Conservation (phyloP, 1,284 basidiomycete genomes). For the Ceratobasidium sp. region DNA sequence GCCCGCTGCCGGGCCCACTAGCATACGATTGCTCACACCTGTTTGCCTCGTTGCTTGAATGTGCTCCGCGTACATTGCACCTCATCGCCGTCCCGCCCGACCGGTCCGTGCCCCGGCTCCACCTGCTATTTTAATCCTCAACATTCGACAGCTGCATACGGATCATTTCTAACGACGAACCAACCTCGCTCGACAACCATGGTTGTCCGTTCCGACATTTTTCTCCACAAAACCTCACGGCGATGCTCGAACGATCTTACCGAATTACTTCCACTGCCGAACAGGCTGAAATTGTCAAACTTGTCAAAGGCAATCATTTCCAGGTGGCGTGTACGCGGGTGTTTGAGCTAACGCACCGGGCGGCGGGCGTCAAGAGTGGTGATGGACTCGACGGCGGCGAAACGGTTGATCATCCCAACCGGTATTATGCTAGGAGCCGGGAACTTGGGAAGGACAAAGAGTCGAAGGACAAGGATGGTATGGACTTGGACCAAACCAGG, state of each 20-base stretch:
- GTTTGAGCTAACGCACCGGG: conserved; percentile 92
- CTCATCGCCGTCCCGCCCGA: background rate
- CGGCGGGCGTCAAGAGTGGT: conserved; percentile 83
- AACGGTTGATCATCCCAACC: conserved; percentile 95
- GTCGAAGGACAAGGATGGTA: conserved; percentile 16
- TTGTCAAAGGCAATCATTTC: conserved; percentile 86
- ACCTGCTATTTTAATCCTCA: background rate
- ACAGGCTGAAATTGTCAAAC: conserved; percentile 86
- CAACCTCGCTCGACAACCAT: conserved; percentile 79
- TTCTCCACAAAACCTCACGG: conserved; percentile 84
- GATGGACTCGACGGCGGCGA: conserved; percentile 89
- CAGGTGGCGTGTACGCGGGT: conserved; percentile 98
- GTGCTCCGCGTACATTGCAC: background rate
- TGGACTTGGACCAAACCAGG: conserved; percentile 40
- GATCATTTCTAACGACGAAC: conserved; percentile 84
- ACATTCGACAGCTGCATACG: conserved; percentile 79
- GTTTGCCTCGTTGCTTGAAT: conserved; percentile 38
- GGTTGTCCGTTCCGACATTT: conserved; percentile 98
- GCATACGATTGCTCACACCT: conserved; percentile 16
- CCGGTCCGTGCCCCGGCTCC: conserved; percentile 25
- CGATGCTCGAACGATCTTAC: conserved; percentile 78
- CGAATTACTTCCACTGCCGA: conserved; percentile 71
- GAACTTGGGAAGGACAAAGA: conserved; percentile 56
- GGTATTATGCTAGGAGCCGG: conserved; percentile 67
- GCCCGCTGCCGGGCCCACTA: conserved; percentile 45